phyloP scores from a whole-genome alignment of 495 filamentous ascomycete genomes.

The Aspergillus hancockii region DNA sequence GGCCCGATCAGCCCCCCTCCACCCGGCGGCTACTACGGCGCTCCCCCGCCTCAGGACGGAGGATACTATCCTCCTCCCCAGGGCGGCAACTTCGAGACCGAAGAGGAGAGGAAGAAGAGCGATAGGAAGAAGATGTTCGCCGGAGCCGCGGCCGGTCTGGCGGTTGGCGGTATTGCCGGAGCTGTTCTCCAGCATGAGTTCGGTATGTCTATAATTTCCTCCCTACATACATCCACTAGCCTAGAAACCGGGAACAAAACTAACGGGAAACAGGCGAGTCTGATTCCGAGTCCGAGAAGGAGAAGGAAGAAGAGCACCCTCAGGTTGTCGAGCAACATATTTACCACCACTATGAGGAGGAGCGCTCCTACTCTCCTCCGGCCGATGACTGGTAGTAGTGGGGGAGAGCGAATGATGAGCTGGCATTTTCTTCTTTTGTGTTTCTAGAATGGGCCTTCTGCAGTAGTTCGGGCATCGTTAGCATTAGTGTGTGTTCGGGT shows the following conservation, averaged over 20 bases:
- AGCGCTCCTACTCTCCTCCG: background rate
- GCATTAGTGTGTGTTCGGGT: background rate
- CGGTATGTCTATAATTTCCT: conserved; percentile 37
- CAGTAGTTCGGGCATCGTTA: background rate
- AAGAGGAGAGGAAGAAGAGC: conserved; percentile 46
- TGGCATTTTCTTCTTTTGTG: background rate
- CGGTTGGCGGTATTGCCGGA: conserved; percentile 56
- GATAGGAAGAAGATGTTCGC: conserved; percentile 44
- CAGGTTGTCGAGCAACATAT: background rate
- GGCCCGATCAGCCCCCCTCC: conserved; percentile 3
- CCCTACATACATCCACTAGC: background rate
- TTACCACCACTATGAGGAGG: background rate
- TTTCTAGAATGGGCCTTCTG: background rate
- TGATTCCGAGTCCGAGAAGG: conserved; percentile 14
- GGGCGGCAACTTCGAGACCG: conserved; percentile 19
- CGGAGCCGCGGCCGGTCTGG: conserved; percentile 55
- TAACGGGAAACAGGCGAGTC: conserved; percentile 7
- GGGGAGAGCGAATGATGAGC: background rate
- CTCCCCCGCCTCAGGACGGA: conserved; percentile 16
- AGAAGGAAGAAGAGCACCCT: conserved; percentile 6
- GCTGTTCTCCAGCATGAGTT: conserved; percentile 56
- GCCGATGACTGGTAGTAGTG: conserved; percentile 9
- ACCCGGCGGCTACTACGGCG: conserved; percentile 12
- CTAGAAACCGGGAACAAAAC: background rate
- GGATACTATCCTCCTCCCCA: conserved; percentile 28